Base-by-base conservation (phyloP, 768 basidiomycete species). In the Galerina marginata region DNA sequence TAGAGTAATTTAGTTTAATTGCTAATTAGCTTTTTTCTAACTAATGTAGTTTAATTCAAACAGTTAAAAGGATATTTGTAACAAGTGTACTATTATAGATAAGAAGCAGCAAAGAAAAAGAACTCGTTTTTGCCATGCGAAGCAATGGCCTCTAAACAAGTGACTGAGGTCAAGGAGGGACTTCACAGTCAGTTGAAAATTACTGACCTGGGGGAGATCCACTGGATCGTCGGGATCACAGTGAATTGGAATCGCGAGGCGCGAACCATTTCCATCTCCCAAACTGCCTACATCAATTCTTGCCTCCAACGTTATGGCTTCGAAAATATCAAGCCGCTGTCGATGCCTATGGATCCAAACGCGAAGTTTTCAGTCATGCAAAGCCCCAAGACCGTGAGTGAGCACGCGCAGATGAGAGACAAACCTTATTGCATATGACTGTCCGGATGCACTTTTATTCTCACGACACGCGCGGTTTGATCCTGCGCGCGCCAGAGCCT, bases 141-240 rank as follows among this genome's bases (percentile, higher is more conserved):
- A 20, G 20, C 20, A 20, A 20, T 20, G 20, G 20, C 20, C 20
- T 20, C 20, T 20, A 20, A 20, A 20, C 20, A 20, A 20, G 20
- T 20, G 4, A 50, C 4, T 60, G 29, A 33, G 29, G 29, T 65
- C 51, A 67, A 68, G 51, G 45, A 37, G n/a, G 63, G 59, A 33
- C 55, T 70, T 4, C 43, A 50, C 29, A 39, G 25, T 16, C 43
- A 43, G 37, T 61, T 55, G 39, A 60, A 66, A 29, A 15, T 69
- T 20, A 47, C 52, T 20, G 69, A 70, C 45, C 59, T 70, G 6
- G 71, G 71, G 2, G 42, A 54, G 15, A 54, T 58, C 26, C 52
- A 59, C 14, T 72, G 61, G 60, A 54, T 79, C 2, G 67, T 79
- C 4, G 73, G 77, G 4, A 62, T 79, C 25, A 53, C 73, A 42